These are phyloP conservation scores for Cyclanthera cordifolia DNA, from an alignment of 306 rosid genomes.

Conservation along the genomic window DNA sequence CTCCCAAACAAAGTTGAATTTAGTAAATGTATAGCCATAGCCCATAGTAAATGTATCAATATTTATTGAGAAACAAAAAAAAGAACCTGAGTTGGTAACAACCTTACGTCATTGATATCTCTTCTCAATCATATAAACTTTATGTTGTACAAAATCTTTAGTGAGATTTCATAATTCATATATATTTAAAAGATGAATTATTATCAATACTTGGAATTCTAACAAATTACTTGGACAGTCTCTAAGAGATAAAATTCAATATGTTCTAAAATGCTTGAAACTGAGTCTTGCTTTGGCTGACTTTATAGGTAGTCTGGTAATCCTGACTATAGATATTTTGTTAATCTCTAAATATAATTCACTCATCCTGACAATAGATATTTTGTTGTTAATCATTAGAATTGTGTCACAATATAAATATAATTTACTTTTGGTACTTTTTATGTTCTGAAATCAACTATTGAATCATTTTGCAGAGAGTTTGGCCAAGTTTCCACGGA, in stretches of 20 bases:
- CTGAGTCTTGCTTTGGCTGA: neutral
- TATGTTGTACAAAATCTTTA: neutral
- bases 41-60: too few species aligned
- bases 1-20: too few species aligned
- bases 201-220: neutral
- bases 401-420: neutral
- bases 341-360: too few species aligned
- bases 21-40: too few species aligned
- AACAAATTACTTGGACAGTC: neutral
- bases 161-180: neutral
- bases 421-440: neutral
- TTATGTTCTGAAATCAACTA: neutral
- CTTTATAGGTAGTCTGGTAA: neutral
- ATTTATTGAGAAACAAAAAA: neutral
- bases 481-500: conserved; percentile 81
- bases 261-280: neutral
- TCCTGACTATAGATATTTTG: neutral
- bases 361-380: neutral
- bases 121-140: neutral
- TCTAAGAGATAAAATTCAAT: too few species aligned
- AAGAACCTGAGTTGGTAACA: neutral
- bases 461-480: conserved; percentile 42
- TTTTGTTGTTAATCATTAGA: too few species aligned
- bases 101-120: neutral
- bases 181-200: neutral